These are phyloP conservation scores for Striga asiatica DNA, from an alignment of 257 asterid genomes.

Conservation along the genomic window DNA sequence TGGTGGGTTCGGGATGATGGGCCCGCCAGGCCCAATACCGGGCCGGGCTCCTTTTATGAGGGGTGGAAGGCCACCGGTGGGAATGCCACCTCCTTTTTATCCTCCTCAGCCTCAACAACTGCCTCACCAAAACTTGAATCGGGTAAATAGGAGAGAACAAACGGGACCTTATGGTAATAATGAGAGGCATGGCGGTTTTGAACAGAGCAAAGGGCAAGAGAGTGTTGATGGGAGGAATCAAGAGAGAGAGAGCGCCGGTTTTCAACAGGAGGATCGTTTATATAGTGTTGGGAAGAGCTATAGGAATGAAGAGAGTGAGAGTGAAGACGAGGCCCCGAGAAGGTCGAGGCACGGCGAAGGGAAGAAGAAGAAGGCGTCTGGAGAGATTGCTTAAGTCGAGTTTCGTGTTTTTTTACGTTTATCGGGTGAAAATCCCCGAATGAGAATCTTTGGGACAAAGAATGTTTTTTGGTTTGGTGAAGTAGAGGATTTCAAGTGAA, in stretches of 20 bases:
- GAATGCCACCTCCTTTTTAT: constrained; percentile 53
- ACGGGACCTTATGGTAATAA: constrained; percentile 30
- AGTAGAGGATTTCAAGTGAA: too few relatives aligned
- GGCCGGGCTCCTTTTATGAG: constrained; percentile 72
- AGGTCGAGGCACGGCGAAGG: constrained; percentile 79
- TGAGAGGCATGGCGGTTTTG: constrained; percentile 37
- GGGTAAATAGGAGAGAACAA: constrained; percentile 47
- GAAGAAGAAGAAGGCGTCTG: constrained; percentile 55
- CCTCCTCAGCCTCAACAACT: constrained; percentile 35
- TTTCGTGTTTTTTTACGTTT: too few relatives aligned
- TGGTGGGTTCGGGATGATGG: constrained; percentile 78
- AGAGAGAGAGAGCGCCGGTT: constrained; percentile 27
- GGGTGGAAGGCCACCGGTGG: constrained; percentile 44
- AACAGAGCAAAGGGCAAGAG: constrained; percentile 52
- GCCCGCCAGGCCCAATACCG: constrained; percentile 67
- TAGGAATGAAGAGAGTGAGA: constrained; percentile 51
- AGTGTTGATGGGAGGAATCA: constrained; percentile 21
- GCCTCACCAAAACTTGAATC: constrained; percentile 29
- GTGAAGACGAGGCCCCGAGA: constrained; percentile 81
- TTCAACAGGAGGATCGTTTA: constrained; percentile 30
- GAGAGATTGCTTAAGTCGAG: too few relatives aligned
- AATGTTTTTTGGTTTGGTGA: too few relatives aligned
- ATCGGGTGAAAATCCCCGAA: too few relatives aligned
- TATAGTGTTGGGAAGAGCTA: constrained; percentile 32
- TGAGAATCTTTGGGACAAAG: too few relatives aligned